Evolutionary conservation across 495 filamentous ascomycete genomes (phyloP).

Genomic region (Trichoderma virens): DNA sequence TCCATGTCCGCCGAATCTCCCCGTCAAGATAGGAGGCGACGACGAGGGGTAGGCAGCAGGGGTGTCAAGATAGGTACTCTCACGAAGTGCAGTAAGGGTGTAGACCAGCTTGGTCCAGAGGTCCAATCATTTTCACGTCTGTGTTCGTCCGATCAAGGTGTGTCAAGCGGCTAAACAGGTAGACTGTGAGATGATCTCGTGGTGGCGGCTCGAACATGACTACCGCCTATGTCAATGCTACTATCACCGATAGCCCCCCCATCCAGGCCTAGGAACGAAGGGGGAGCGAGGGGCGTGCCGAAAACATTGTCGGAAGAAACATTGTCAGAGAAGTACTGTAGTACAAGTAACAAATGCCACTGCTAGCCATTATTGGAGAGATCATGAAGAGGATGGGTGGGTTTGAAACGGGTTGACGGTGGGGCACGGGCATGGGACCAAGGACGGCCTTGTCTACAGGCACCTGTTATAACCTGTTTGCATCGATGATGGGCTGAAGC

Average conservation of each 20-base stretch:
- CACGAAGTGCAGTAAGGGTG: not conserved
- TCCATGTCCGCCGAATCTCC: not conserved
- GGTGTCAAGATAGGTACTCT: not conserved
- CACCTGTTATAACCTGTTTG: not conserved
- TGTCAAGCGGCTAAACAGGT: slow-evolving; percentile 4
- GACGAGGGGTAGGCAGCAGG: not conserved
- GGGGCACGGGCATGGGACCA: slow-evolving; percentile 2
- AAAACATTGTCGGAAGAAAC: not conserved
- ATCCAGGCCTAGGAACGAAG: not conserved
- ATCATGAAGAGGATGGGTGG: slow-evolving; percentile 1
- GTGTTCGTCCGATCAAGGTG: not conserved
- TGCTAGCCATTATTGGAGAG: slow-evolving; percentile 2
- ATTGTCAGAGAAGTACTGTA: not conserved
- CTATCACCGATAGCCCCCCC: not conserved
- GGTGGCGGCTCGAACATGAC: not conserved
- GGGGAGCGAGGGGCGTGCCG: not conserved
- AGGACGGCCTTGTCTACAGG: not conserved
- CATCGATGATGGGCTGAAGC: slow-evolving; percentile 7
- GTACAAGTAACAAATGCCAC: not conserved
- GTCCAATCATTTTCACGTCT: not conserved
- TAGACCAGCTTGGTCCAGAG: not conserved
- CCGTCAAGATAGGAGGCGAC: slow-evolving; percentile 1
- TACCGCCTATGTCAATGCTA: not conserved
- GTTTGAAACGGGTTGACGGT: not conserved
- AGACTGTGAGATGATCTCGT: not conserved